Evolutionary conservation across 805 yeast genomes (phyloP), one percentile per base, ranked within the genome.

Genomic region (Candida pini): DNA sequence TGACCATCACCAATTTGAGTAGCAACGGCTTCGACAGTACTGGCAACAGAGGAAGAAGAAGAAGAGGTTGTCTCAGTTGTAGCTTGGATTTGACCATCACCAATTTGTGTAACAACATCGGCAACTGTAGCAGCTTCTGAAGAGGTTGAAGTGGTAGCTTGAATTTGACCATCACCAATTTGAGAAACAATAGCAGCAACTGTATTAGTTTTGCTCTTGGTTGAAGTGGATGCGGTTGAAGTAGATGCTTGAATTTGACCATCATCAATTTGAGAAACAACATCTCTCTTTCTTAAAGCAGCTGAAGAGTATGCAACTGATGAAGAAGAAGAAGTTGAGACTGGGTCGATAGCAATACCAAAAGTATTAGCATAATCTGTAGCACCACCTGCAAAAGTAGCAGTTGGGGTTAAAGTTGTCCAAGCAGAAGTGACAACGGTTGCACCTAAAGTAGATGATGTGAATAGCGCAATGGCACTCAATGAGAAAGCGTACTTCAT

Each of bases 321-420:
- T 23, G 65, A 31, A 21, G 61, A 41, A 27, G 58, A 30, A 26
- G 68, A 44, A 20, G 41, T 56, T 39, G 69, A 39, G 30, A 75
- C 48, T 26, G 83, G 71, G 38, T 66, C 62, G 43, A 82, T 76
- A 39, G 83, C 83, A 52, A 83, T 81, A 66, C 89, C 92, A 51
- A 82, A 82, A 31, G 71, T 54, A 31, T 63, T 57, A 27, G 72
- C 40, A 66, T 74, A 78, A 44, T 72, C 74, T 35, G 85, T 76
- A 32, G 66, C 45, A 39, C 45, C 55, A 52, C 75, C 75, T 6
- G 70, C 38, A 43, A 70, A 70, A 33, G 70, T 55, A 28, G 69
- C 71, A 30, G 62, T 30, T 43, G 89, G 87, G 22, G 85, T 78
- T 59, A 80, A 67, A 35, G 84, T 76, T 40, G 80, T 58, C 81